Conservation (phyloP, 805 yeast species). For the Metschnikowia colocasiae region DNA sequence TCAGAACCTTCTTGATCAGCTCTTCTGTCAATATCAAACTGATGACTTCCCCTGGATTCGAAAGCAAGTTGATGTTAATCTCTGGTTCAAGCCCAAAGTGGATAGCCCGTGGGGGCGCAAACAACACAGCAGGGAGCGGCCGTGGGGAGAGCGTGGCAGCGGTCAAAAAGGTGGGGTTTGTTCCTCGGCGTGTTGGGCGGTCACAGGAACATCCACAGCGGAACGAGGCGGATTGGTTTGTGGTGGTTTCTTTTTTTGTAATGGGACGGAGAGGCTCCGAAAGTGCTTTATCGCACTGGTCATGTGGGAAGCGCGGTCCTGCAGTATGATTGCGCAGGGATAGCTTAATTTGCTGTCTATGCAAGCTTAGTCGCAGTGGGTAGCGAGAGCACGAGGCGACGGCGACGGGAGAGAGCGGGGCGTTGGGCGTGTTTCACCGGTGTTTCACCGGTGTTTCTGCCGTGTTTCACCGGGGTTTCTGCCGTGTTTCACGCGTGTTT, state of each 20-base stretch:
- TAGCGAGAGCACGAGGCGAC: too few relatives aligned
- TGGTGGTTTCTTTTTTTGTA: neutral
- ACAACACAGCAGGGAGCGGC: neutral
- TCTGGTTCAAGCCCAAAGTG: too few relatives aligned
- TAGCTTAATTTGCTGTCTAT: slow-evolving; percentile 6
- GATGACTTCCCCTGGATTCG: too few relatives aligned
- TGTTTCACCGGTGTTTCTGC: too few relatives aligned
- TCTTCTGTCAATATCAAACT: too few relatives aligned
- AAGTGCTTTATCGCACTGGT: slow-evolving; percentile 3
- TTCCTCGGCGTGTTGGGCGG: neutral
- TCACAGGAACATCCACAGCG: slow-evolving; percentile 3
- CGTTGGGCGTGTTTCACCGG: neutral
- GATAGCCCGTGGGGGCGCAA: neutral
- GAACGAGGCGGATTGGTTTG: neutral
- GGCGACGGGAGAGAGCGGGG: neutral
- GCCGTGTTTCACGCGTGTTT: too few relatives aligned
- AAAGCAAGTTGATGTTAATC: too few relatives aligned
- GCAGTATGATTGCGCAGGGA: slow-evolving; percentile 8
- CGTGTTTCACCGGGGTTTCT: too few relatives aligned
- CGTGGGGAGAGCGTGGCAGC: neutral
- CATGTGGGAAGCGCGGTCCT: slow-evolving; percentile 4
- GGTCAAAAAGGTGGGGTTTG: neutral
- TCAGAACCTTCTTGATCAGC: too few relatives aligned
- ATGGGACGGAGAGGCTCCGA: neutral
- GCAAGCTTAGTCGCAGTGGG: neutral